These are phyloP conservation scores for Porogramme epimiltina DNA, from an alignment of 1,284 basidiomycete genomes.

Conservation along the genomic window DNA sequence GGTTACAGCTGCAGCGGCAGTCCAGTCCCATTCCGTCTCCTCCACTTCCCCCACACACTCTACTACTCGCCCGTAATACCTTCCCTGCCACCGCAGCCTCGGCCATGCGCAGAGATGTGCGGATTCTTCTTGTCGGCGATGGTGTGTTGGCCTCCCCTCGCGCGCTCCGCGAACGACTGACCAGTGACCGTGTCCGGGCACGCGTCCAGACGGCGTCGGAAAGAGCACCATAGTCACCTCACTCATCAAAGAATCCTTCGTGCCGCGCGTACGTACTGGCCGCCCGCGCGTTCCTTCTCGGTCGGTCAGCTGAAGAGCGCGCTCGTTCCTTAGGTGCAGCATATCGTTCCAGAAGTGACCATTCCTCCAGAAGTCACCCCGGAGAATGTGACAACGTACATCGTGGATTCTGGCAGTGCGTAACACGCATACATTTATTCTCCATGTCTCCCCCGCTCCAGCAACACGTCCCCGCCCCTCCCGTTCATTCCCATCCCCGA, in stretches of 20 bases:
- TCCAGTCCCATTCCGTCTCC: not conserved
- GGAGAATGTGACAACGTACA: slow-evolving; percentile 94
- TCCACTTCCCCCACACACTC: not conserved
- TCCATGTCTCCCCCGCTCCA: too few species aligned
- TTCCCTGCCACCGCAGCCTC: slow-evolving; percentile 4
- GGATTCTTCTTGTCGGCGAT: slow-evolving; percentile 93
- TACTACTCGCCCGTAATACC: slow-evolving; percentile 4
- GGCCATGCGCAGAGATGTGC: slow-evolving; percentile 83
- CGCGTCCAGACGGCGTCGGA: slow-evolving; percentile 79
- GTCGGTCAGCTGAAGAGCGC: not conserved
- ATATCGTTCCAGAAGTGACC: slow-evolving; percentile 92
- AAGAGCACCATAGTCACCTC: slow-evolving; percentile 96
- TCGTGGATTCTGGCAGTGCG: slow-evolving; percentile 92
- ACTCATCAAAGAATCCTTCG: slow-evolving; percentile 93
- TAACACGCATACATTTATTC: slow-evolving; percentile 16
- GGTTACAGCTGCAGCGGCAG: not conserved
- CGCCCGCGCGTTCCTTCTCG: slow-evolving; percentile 6
- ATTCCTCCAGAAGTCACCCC: slow-evolving; percentile 95
- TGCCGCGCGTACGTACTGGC: slow-evolving; percentile 70
- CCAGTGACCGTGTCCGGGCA: not conserved
- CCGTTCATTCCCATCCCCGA: not conserved
- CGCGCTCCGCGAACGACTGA: not conserved
- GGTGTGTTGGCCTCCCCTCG: slow-evolving; percentile 48
- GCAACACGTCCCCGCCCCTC: not conserved
- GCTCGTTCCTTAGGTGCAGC: slow-evolving; percentile 66